Evolutionary conservation across 2,329 filamentous ascomycete species (phyloP).

Genomic region (Epichloe gansuensis): DNA sequence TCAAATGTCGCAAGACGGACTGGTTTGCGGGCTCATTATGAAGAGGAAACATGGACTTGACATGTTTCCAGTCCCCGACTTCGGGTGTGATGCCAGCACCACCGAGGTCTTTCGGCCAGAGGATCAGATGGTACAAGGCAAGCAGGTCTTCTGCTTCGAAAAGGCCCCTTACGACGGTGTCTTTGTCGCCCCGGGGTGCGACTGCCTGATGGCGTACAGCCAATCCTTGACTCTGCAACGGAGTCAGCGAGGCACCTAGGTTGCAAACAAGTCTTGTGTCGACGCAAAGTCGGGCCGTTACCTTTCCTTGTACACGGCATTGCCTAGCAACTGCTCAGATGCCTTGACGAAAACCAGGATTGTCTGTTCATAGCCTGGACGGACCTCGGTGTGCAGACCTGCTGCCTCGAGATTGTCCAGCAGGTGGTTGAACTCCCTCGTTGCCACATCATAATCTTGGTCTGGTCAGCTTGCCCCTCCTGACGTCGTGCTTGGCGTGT

Average conservation of each 20-base stretch:
- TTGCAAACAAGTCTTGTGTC: background rate
- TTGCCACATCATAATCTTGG: constrained; percentile 22
- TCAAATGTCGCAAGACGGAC: constrained; percentile 43
- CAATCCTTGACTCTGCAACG: constrained; percentile 55
- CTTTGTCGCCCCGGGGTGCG: constrained; percentile 45
- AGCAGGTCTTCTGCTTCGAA: constrained; percentile 57
- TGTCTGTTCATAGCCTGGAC: constrained; percentile 54
- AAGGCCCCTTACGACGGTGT: constrained; percentile 37
- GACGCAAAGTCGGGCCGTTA: constrained; percentile 13
- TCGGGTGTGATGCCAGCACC: constrained; percentile 51
- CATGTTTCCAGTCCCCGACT: constrained; percentile 45
- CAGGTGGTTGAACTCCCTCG: constrained; percentile 29
- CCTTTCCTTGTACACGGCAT: constrained; percentile 56
- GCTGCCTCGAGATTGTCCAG: constrained; percentile 47
- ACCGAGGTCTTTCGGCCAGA: constrained; percentile 43
- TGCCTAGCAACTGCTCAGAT: constrained; percentile 49
- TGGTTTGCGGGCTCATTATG: constrained; percentile 48
- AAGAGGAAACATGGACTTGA: constrained; percentile 49
- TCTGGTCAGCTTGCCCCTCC: background rate
- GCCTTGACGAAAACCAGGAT: constrained; percentile 56
- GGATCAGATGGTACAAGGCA: constrained; percentile 57
- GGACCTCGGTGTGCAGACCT: constrained; percentile 58
- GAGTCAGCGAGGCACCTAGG: background rate
- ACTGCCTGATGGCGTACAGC: constrained; percentile 56
- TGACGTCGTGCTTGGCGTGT: background rate